phyloP scores from a whole-genome alignment of 208 protist genomes.

The Acanthamoeba polyphaga region DNA sequence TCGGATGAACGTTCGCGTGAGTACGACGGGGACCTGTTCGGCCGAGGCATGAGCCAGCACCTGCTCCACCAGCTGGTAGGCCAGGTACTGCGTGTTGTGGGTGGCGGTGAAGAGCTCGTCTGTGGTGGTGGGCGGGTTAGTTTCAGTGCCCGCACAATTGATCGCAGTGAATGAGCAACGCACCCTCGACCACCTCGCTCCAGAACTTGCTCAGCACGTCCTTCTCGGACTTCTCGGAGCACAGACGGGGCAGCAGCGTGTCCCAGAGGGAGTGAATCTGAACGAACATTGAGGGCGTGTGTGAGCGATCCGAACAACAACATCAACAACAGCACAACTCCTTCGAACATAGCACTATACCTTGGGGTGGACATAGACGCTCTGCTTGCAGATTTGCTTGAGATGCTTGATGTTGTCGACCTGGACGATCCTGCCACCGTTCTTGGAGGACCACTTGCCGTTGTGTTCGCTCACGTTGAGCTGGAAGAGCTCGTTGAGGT shows the following conservation, averaged over 20 bases:
- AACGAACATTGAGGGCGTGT: background rate
- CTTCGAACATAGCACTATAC: background rate
- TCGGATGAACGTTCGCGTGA: background rate
- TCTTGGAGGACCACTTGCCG: constrained; percentile 64
- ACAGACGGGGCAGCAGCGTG: constrained; percentile 8
- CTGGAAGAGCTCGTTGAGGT: constrained; percentile 57
- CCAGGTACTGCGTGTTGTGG: constrained; percentile 58
- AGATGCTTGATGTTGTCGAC: constrained; percentile 63
- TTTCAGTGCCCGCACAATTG: background rate
- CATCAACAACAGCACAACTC: too few relatives aligned
- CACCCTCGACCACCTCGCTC: constrained; percentile 32
- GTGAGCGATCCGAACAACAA: background rate
- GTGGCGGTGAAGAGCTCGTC: constrained; percentile 32
- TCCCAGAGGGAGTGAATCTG: constrained; percentile 67
- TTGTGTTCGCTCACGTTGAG: constrained; percentile 45
- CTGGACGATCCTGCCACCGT: constrained; percentile 39
- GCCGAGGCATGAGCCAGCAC: background rate
- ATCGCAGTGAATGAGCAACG: background rate
- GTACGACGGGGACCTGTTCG: constrained; percentile 13
- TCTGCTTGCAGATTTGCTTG: constrained; percentile 12
- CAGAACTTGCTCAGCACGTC: constrained; percentile 11
- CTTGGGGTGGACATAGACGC: constrained; percentile 63
- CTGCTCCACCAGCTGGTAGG: constrained; percentile 38
- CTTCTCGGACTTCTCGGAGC: background rate
- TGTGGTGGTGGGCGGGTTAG: background rate